A percentile compares a stretch with the other conserved stretches of the same genome.
Conservation (phyloP, 179 eudicot genomes). For the Nepenthes alata region DNA sequence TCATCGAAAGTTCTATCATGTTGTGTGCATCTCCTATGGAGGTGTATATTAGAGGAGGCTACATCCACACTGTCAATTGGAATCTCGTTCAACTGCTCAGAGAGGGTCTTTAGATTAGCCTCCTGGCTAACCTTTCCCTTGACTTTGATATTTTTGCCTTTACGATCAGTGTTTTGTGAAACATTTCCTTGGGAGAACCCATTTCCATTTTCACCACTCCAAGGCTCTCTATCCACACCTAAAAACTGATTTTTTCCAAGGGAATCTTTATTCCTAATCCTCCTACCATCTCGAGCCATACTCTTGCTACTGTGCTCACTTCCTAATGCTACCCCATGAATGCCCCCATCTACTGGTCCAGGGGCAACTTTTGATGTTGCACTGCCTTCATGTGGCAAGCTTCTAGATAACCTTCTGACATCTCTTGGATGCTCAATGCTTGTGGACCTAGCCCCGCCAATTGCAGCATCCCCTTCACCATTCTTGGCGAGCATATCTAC, state of each 20-base stretch:
- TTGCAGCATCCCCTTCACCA: conserved; percentile 26
- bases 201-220: conserved; percentile 23
- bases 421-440: conserved; percentile 35
- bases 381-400: conserved; percentile 24
- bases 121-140: conserved; percentile 28
- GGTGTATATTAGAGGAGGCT: conserved; percentile 35
- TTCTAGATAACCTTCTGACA: conserved; percentile 22
- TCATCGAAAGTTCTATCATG: conserved; percentile 25
- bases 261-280: conserved; percentile 32
- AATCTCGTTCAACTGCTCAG: conserved; percentile 44
- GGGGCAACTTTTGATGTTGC: conserved; percentile 13
- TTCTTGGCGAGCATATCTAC: conserved; percentile 40
- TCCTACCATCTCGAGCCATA: conserved; percentile 22
- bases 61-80: conserved; percentile 44
- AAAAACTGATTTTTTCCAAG: conserved; percentile 19
- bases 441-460: conserved; percentile 41
- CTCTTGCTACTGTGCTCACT: conserved; percentile 39
- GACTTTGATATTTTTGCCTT: conserved; percentile 23
- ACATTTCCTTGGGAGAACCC: conserved; percentile 25
- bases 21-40: conserved; percentile 17
- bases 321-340: conserved; percentile 18
- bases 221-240: conserved; percentile 21
- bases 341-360: conserved; percentile 19
- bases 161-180: conserved; percentile 22
- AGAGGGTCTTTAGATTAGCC: conserved; percentile 29